Evolutionary conservation across 164 flowering plant genomes (phyloP), one percentile per base, ranked within the genome.

Genomic region (Nymphaea thermarum): DNA sequence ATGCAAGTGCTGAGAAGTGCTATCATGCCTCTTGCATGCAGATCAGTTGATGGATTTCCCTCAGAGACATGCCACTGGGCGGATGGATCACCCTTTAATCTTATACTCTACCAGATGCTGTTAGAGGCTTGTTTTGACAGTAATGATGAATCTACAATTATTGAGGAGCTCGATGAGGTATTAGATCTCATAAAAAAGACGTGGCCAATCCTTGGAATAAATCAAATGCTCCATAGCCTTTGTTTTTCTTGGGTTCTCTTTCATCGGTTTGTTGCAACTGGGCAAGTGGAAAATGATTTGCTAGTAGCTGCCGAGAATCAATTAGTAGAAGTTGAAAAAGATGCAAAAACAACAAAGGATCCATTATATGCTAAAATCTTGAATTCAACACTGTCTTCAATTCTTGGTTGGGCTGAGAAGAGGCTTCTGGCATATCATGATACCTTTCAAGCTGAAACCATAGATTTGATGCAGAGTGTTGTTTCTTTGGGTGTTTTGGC

Each of bases 11-110:
- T 93, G 17, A 82, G 89, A 17, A 81, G 63, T 64, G 68, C 75
- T 70, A 93, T 87, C 5, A 81, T 79, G 80, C 71, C 90, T 68
- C 91, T 91, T 70, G 94, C 97, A 47, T 82, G 84, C 69, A 81
- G 93, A 77, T 80, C 89, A 18, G 73, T 76, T 75, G 85, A 89
- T 77, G 93, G 85, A 3, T 76, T 82, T 18, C 67, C 60, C 41
- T 44, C 91, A 7, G 88, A 82, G 43, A 66, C 75, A 43, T 89
- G 93, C 73, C 97, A 89, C 62, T 93, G 98, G 98, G 98, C 96
- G 14, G 98, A 91, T 78, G 97, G 95, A 10, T 75, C 66, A 68
- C 98, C 97, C 4, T 63, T 93, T 66, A 93, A 89, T 73, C 82
- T 93, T 51, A 79, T 78, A 43, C 74, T 93, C 7, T 93, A 93